Conservation (phyloP, 768 basidiomycete species). For the Chalciporus pseudorubinellus region DNA sequence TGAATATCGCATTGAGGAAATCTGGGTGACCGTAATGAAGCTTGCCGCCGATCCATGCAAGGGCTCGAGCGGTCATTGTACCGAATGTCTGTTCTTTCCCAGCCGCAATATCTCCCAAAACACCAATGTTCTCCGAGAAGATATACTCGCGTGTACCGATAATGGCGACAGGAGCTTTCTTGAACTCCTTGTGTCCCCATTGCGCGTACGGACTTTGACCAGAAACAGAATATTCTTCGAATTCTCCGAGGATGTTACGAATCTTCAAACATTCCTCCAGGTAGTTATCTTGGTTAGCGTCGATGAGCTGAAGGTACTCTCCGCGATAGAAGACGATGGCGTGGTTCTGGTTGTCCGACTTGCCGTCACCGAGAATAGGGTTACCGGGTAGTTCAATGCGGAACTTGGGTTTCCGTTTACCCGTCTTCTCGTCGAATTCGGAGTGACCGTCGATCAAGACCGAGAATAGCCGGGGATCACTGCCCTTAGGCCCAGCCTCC, state of each 20-base stretch:
- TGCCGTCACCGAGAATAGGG: slow-evolving; percentile 97
- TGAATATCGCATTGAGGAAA: slow-evolving; percentile 97
- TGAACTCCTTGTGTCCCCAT: slow-evolving; percentile 93
- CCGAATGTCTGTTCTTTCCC: slow-evolving; percentile 99
- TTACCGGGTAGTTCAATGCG: slow-evolving; percentile 96
- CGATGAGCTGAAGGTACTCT: slow-evolving; percentile 98
- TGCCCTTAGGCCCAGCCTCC: slow-evolving; percentile 84
- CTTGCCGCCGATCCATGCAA: slow-evolving; percentile 98
- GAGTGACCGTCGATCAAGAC: slow-evolving; percentile 97
- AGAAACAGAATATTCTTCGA: slow-evolving; percentile 90
- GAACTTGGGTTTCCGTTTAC: slow-evolving; percentile 95
- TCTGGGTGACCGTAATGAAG: slow-evolving; percentile 99
- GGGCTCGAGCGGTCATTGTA: slow-evolving; percentile 91
- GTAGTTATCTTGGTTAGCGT: slow-evolving; percentile 99
- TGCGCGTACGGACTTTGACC: slow-evolving; percentile 95
- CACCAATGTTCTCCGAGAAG: slow-evolving; percentile 99
- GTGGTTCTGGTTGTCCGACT: slow-evolving; percentile 99
- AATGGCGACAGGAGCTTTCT: slow-evolving; percentile 90
- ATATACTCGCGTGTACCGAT: slow-evolving; percentile 99
- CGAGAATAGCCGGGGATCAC: slow-evolving; percentile 88
- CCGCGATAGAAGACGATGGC: slow-evolving; percentile 99
- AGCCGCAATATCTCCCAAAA: slow-evolving; percentile 97
- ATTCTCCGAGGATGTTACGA: slow-evolving; percentile 94
- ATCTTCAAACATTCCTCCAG: slow-evolving; percentile 99
- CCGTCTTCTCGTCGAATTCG: slow-evolving; percentile 84